Base-by-base conservation (phyloP, 2,329 filamentous ascomycete species). In the Epichloe baconii region DNA sequence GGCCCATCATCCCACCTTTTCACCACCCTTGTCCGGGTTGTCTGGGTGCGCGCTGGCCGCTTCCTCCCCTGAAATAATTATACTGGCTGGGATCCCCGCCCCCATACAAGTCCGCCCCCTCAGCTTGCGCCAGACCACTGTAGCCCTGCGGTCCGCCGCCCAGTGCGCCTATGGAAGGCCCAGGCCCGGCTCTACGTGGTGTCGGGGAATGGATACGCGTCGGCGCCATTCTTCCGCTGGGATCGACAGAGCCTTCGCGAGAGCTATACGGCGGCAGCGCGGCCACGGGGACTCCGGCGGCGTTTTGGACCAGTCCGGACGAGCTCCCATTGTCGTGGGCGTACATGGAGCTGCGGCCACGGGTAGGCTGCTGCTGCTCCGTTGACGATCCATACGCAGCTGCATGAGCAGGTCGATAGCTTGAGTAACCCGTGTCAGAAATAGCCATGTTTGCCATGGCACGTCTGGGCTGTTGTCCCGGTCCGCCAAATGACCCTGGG, bases 131-230 rank as follows among this genome's bases (percentile, higher is more conserved):
- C 50, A 83, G 62, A 26, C 74, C 74, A 14, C 77, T 80, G 61
- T 83, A 83, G 0, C 80, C 79, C 48, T 71, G 68, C 1, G 78
- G 76, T 2, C 79, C 78, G 49, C 78, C 77, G 17, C 78, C 78
- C 17, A 80, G 62, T 54, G 78, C 76, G 11, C 77, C 75, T 4
- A 65, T 58, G 11, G 72, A 72, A 1, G 73, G 69, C 3, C 72
- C 71, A 2, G 71, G 48, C 6, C 19, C 52, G n/a, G 46, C 34
- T 17, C 48, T 40, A 6, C 43, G 46, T 8, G 45, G 48, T 35
- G 50, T 55, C 15, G 53, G 54, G 37, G 52, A 48, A 8, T 55
- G 54, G 14, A 58, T 58, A 14, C 56, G 55, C 4, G 47, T 52
- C 4, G 60, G 59, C 11, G 59, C 63, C 58, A 58, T 55, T 3